These are phyloP conservation scores for Adansonia madagascariensis DNA, from an alignment of 441 rosid species.

Conservation along the genomic window DNA sequence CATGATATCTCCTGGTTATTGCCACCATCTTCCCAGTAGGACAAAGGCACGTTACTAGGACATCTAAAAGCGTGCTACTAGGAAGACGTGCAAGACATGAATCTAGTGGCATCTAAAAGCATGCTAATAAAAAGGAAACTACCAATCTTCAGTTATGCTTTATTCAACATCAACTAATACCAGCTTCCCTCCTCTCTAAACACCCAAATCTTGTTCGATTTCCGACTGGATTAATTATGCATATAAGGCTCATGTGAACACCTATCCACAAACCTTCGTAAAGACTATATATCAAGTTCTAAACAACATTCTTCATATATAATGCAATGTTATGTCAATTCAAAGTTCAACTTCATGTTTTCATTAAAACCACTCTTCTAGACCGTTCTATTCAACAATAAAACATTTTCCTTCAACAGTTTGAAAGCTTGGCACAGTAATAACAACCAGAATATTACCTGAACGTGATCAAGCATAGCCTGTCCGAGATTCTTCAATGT, in stretches of 20 bases:
- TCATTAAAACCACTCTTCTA: background rate
- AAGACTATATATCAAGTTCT: background rate
- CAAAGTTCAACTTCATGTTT: background rate
- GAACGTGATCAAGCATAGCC: slow-evolving; percentile 92
- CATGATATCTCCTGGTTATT: background rate
- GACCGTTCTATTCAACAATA: background rate
- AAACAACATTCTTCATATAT: background rate
- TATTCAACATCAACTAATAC: background rate
- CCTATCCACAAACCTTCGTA: background rate
- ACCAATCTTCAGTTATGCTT: background rate
- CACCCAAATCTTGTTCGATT: too few species aligned
- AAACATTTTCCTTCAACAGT: background rate
- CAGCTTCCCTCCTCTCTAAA: background rate
- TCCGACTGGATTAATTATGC: background rate
- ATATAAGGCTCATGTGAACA: background rate
- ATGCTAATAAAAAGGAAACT: background rate
- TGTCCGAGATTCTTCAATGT: slow-evolving; percentile 75
- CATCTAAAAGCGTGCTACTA: background rate
- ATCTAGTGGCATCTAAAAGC: background rate
- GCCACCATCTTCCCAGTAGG: background rate
- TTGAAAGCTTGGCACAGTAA: background rate
- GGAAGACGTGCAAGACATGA: too few species aligned
- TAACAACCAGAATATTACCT: slow-evolving; percentile 49
- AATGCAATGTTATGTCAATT: background rate
- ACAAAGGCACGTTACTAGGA: background rate